These are phyloP conservation scores for Trichoderma lentiforme DNA, from an alignment of 2,329 filamentous ascomycete species.

Conservation along the genomic window DNA sequence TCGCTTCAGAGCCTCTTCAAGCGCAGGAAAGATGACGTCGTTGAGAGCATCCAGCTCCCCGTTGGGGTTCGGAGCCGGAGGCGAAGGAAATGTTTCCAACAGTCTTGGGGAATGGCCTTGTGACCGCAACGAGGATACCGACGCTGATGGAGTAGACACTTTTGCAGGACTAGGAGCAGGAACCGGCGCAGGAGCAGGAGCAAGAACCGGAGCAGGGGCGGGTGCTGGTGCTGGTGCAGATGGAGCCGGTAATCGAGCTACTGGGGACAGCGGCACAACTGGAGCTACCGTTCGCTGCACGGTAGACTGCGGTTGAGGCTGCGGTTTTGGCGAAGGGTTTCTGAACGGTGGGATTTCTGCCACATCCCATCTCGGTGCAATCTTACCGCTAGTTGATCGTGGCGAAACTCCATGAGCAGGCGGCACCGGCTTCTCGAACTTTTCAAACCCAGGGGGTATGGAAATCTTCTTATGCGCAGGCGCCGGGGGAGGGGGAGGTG, in stretches of 20 bases:
- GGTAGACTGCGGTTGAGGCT: conserved; percentile 8
- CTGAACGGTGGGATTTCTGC: conserved; percentile 56
- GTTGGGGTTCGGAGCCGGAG: conserved; percentile 54
- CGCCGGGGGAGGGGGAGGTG: conserved; percentile 3
- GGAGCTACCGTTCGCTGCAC: conserved; percentile 24
- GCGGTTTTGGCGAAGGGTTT: conserved; percentile 36
- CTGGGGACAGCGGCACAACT: neutral
- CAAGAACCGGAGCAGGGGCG: neutral
- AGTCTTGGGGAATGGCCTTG: conserved; percentile 33
- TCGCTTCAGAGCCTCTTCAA: conserved; percentile 85
- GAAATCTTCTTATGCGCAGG: conserved; percentile 18
- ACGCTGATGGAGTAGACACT: neutral
- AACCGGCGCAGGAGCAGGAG: neutral
- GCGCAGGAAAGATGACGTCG: conserved; percentile 87
- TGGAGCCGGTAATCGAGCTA: conserved; percentile 1
- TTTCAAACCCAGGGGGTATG: conserved; percentile 25
- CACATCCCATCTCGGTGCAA: conserved; percentile 40
- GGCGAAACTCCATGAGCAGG: conserved; percentile 36
- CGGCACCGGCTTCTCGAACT: conserved; percentile 31
- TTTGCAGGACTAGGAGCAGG: neutral
- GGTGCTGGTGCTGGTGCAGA: neutral
- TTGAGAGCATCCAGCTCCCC: conserved; percentile 81
- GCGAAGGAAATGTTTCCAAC: conserved; percentile 49
- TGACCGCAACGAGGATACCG: conserved; percentile 18
- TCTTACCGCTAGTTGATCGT: conserved; percentile 35